Conservation (phyloP, 1,284 basidiomycete genomes). For the Leucoagaricus sp. region DNA sequence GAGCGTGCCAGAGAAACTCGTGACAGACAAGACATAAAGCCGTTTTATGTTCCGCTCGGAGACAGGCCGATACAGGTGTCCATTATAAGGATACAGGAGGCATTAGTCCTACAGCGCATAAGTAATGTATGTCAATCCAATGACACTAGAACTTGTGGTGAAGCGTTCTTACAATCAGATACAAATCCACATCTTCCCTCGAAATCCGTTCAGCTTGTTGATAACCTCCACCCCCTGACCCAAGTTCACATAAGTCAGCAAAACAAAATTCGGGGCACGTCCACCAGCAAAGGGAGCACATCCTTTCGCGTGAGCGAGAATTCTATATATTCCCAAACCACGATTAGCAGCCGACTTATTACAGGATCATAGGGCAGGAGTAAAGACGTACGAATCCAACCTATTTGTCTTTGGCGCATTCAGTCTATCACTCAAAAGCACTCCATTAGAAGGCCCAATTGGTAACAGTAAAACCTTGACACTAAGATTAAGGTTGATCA, state of each 20-base stretch:
- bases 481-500: slow-evolving; percentile 63
- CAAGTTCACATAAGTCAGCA: slow-evolving; percentile 51
- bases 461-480: slow-evolving; percentile 35
- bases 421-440: slow-evolving; percentile 40
- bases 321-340: slow-evolving; percentile 37
- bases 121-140: no score
- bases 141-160: no score
- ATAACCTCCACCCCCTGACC: slow-evolving; percentile 45
- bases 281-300: slow-evolving; percentile 44
- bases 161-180: no score
- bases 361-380: not conserved
- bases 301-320: slow-evolving; percentile 45
- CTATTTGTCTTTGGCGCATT: slow-evolving; percentile 44
- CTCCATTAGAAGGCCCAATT: slow-evolving; percentile 15
- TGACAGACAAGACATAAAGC: no score
- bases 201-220: slow-evolving; percentile 45
- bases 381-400: slow-evolving; percentile 7
- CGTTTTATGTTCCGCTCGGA: no score
- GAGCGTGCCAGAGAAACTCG: no score
- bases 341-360: not conserved
- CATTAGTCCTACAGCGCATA: no score
- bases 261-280: slow-evolving; percentile 49
- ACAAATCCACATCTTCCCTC: not conserved
- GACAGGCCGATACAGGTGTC: no score
- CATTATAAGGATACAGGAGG: no score